Base-by-base conservation (phyloP, 2,329 filamentous ascomycete species). In the Neocatenulostroma microsporum region DNA sequence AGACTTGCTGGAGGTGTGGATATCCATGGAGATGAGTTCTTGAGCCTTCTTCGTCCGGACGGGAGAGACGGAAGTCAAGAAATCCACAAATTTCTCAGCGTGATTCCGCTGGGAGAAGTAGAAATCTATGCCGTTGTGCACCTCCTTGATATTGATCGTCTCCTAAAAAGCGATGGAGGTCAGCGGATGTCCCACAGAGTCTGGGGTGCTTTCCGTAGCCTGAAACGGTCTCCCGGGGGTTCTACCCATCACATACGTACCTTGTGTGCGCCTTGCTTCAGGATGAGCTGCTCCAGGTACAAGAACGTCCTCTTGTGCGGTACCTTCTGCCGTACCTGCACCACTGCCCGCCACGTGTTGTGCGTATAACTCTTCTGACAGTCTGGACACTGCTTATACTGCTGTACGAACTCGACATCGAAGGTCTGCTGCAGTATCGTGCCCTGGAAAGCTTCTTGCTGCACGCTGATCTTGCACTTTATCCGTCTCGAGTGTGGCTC, bases 101-200 rank as follows among this genome's bases (percentile, higher is more conserved):
- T 94, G 84, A 56, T 95, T 98, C 53, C 85, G 74, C 40, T 83
- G 79, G 0, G 85, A 75, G 57, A 91, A 98, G 72, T 81, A 98
- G 62, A 98, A 98, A 60, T 98, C 91, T 41, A 98, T 80, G 2
- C 91, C 91, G 52, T 95, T 87, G 63, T 88, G 88, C 19, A 85
- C 84, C 65, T 98, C 91, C 60, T 93, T 95, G 66, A 98, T 98
- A 62, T 96, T 98, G 64, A 95, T 88, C 1, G 89, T 91, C 50
- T 98, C 88, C 47, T n/a, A n/a, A n/a, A n/a, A n/a, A n/a, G n/a
- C n/a, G n/a, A n/a, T n/a, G n/a, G n/a, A n/a, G n/a, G n/a, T n/a
- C n/a, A n/a, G n/a, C n/a, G n/a, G n/a, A n/a, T n/a, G n/a, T n/a
- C n/a, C n/a, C n/a, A n/a, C n/a, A n/a, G n/a, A n/a, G n/a, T n/a